Conservation (phyloP, 2,329 filamentous ascomycete genomes). For the Pestalotiopsis sp. region DNA sequence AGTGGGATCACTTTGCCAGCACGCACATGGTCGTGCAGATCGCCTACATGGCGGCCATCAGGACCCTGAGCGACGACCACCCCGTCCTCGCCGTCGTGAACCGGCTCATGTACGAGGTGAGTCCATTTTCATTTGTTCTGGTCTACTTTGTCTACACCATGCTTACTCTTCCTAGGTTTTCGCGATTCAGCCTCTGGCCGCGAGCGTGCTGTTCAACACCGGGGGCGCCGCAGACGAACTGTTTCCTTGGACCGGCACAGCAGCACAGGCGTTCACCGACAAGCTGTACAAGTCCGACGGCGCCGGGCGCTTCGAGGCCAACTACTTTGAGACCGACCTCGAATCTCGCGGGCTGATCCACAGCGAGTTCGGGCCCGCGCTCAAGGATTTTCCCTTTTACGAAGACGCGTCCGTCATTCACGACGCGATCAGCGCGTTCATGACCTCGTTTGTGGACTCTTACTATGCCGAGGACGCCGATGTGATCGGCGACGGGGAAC, state of each 20-base stretch:
- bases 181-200: constrained; percentile 29
- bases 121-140: too few relatives aligned
- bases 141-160: too few relatives aligned
- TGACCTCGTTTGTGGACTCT: constrained; percentile 42
- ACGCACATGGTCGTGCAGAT: constrained; percentile 47
- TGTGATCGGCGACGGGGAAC: constrained; percentile 40
- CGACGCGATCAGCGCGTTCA: constrained; percentile 39
- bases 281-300: constrained; percentile 29
- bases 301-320: constrained; percentile 36
- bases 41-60: constrained; percentile 45
- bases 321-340: constrained; percentile 43
- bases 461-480: constrained; percentile 41
- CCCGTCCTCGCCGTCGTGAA: constrained; percentile 43
- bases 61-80: constrained; percentile 48
- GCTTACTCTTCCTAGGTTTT: not conserved
- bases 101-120: constrained; percentile 29
- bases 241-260: constrained; percentile 32
- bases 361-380: constrained; percentile 32
- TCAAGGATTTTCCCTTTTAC: constrained; percentile 47
- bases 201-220: constrained; percentile 28
- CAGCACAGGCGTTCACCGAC: constrained; percentile 30
- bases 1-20: constrained; percentile 46
- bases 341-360: constrained; percentile 43
- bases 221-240: constrained; percentile 34
- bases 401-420: constrained; percentile 43